Evolutionary conservation across 2,329 filamentous ascomycete species (phyloP).

Genomic region (Trichoderma afroharzianum): DNA sequence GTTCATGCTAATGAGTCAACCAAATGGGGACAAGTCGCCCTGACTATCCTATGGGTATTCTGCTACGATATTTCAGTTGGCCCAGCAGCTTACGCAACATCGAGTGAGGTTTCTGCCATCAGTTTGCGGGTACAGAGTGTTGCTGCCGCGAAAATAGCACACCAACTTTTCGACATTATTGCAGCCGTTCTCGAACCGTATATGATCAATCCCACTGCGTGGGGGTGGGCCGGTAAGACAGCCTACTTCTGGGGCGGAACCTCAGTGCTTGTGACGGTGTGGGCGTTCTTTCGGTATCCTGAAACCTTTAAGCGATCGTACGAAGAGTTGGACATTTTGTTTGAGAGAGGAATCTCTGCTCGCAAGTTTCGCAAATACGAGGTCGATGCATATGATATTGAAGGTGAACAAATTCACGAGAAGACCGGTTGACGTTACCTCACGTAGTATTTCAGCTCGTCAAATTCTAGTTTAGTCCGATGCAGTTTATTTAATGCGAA

Average conservation of each 20-base stretch:
- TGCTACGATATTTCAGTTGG: slow-evolving; percentile 50
- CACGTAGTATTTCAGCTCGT: neutral
- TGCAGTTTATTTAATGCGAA: neutral
- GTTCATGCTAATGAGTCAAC: slow-evolving; percentile 45
- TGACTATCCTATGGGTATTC: slow-evolving; percentile 43
- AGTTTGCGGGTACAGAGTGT: slow-evolving; percentile 54
- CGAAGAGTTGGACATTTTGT: slow-evolving; percentile 37
- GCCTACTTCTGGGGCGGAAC: slow-evolving; percentile 47
- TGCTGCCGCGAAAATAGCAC: slow-evolving; percentile 43
- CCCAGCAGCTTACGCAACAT: slow-evolving; percentile 49
- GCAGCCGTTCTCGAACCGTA: slow-evolving; percentile 37
- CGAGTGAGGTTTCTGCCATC: slow-evolving; percentile 52
- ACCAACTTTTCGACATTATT: slow-evolving; percentile 48
- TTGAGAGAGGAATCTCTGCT: slow-evolving; percentile 30
- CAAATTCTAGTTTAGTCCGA: neutral
- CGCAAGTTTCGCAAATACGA: slow-evolving; percentile 29
- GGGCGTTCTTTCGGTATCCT: slow-evolving; percentile 49
- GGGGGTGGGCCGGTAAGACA: slow-evolving; percentile 46
- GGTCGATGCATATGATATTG: neutral
- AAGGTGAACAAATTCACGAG: neutral
- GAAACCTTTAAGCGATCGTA: slow-evolving; percentile 51
- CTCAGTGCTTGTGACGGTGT: slow-evolving; percentile 45
- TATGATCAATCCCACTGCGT: slow-evolving; percentile 44
- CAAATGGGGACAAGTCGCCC: slow-evolving; percentile 40
- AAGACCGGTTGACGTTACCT: neutral